Evolutionary conservation across 2,329 filamentous ascomycete genomes (phyloP), one percentile per base, ranked within the genome.

Genomic region (Cercospora sp.): DNA sequence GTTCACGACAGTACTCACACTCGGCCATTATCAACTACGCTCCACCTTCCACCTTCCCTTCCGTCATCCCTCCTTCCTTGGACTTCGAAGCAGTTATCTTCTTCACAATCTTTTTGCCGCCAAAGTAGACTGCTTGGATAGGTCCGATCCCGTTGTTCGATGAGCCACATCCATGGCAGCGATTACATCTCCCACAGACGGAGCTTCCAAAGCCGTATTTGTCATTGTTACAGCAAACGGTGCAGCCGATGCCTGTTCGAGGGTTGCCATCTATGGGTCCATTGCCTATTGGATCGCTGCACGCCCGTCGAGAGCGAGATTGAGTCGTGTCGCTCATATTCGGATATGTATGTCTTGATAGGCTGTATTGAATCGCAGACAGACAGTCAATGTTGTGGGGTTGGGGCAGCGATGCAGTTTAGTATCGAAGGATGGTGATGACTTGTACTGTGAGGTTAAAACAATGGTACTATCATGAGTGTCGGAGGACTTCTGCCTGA

Each of bases 141-240:
- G 67, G 69, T n/a, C 69, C 67, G 30, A 71, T 69, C 10, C 67
- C 69, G 40, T 69, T 69, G 24, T 71, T 68, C 10, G 59, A 61
- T 13, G 61, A 67, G 1, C 69, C 69, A 18, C 69, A 71, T 18
- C 63, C 65, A 49, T 71, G 67, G 24, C 69, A 71, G 8, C 65
- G 65, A 55, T 64, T 63, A 34, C 69, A 69, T 28, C 66, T 37
- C 57, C 70, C 67, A 55, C 67, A 69, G 2, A 68, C 69, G 3
- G 69, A 69, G 32, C 60, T 51, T 30, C 71, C 62, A 18, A 66
- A 66, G 1, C 69, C 65, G 21, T 68, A 71, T n/a, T 57, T 51
- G 57, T 69, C 66, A n/a, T 63, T 57, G 51, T 68, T 69, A 49
- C 45, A 55, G 60, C 67, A 68, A 7, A 66, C 53, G 13, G 28